Evolutionary conservation across 2,329 filamentous ascomycete species (phyloP), one percentile per base, ranked within the genome.

Genomic region (Phoma sp.): DNA sequence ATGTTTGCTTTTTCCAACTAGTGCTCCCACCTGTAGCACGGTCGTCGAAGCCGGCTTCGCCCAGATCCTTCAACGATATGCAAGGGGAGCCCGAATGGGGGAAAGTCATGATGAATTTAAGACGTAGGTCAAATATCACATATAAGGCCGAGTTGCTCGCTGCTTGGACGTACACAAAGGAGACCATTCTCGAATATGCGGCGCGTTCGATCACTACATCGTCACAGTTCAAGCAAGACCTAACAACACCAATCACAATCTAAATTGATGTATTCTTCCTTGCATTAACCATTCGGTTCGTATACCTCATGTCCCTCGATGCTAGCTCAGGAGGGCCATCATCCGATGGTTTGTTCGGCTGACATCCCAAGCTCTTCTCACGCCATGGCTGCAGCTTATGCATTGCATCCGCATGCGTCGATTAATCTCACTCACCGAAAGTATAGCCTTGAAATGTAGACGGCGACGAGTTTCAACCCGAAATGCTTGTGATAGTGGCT

Each of bases 41-140:
- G 18, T 18, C 18, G 18, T 18, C 18, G 2, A 18, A 18, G 18
- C 18, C 18, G 18, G 18, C 18, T 18, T 18, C 18, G 18, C 18
- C 18, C 18, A 18, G 18, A 18, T 2, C 18, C 18, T 18, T 18
- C 18, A 18, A 18, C 18, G 18, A 18, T 18, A 18, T 50, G 52
- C 46, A 55, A 55, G 52, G 41, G 45, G 52, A 50, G 36, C 30
- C 30, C 11, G 7, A n/a, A 46, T 41, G 7, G 38, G 37, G 52
- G 41, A 55, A 50, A 27, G 32, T 25, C 11, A n/a, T 35, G 18
- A 37, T 11, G 13, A 27, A 9, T 14, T 14, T 41, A n/a, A 18
- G 18, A 2, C 11, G 18, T 9, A 13, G 13, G 7, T 43, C 30
- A n/a, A 27, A 4, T 7, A 25, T 11, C 25, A 32, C 22, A 42